Evolutionary conservation across 441 rosid genomes (phyloP), one percentile per base, ranked within the genome.

Genomic region (Adansonia grandidieri): DNA sequence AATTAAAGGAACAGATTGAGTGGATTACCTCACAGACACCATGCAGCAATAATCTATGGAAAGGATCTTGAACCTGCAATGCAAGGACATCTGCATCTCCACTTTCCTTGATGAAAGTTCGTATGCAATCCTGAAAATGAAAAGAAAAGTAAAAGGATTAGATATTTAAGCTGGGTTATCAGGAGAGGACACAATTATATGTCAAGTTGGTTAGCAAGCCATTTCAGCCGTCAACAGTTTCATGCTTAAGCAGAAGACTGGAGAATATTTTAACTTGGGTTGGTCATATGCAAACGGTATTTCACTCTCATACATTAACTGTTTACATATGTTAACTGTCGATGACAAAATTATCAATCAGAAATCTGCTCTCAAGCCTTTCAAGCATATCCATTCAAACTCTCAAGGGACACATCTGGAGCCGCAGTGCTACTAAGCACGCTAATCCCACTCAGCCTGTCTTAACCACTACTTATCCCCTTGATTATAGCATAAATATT

Each of bases 1-100:
- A 24, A 24, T 24, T 24, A 24, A 24, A 24, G 53, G 62, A 57
- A 19, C 1, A 32, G 69, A 71, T 32, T 45, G 37, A 42, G 56
- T 22, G 62, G 37, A 32, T 76, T 89, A 92, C 98, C 98, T 95
- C 97, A 81, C 98, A 92, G 63, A 95, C 96, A 80, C 97, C 98
- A 77, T 95, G 98, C 81, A 95, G 86, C 80, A 95, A 82, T 86
- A 95, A 84, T 84, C 98, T 85, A 57, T 87, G 97, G 74, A 95
- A 95, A 58, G 98, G 93, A 78, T 95, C 98, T 86, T 90, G 95
- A 81, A 95, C 95, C 81, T 79, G 84, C 58, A 92, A 82, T 37
- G 84, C 81, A 62, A 95, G 96, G 75, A 84, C 85, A 45, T 91
- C 93, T 47, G 82, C 92, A 77, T 86, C 90, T 68, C 74, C 75